Percentiles rank a stretch among this genome's conserved stretches.
Evolutionary conservation across 331 rosid species (phyloP).

Genomic region (Erythrophleum ivorense): DNA sequence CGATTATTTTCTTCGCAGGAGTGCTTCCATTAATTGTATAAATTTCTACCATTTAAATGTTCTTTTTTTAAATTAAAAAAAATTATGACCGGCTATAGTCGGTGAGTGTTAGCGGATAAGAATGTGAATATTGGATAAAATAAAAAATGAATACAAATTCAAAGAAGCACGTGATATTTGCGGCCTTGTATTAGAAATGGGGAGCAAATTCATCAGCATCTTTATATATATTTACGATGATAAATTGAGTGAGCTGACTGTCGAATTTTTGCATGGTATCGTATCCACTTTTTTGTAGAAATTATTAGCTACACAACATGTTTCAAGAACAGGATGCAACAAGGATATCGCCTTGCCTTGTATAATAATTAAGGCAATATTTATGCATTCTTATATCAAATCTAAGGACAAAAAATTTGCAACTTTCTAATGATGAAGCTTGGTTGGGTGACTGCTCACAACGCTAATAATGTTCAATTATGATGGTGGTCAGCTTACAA

Average conservation of each 20-base stretch:
- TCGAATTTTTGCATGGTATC: neutral
- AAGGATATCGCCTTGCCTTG: no score
- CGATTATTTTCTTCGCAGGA: constrained; percentile 1
- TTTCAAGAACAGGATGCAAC: no score
- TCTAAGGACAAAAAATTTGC: no score
- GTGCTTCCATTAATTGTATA: constrained; percentile 23
- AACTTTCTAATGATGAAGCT: no score
- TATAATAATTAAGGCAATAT: no score
- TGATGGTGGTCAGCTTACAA: no score
- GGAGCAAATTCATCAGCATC: neutral
- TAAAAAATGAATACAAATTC: constrained; percentile 19
- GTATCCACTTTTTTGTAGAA: neutral
- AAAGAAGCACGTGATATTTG: constrained; percentile 46
- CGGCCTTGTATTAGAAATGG: constrained; percentile 15
- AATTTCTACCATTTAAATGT: neutral
- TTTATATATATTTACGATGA: neutral
- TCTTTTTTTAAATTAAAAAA: neutral
- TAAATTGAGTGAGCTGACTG: neutral
- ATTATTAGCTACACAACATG: neutral
- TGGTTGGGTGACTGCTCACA: no score
- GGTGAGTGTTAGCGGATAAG: constrained; percentile 43
- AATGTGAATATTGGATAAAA: constrained; percentile 17
- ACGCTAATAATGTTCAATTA: no score
- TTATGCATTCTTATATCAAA: no score
- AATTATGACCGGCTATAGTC: constrained; percentile 40